phyloP scores from a whole-genome alignment of 1,139 yeast genomes.

The Kazachstania sp. region DNA sequence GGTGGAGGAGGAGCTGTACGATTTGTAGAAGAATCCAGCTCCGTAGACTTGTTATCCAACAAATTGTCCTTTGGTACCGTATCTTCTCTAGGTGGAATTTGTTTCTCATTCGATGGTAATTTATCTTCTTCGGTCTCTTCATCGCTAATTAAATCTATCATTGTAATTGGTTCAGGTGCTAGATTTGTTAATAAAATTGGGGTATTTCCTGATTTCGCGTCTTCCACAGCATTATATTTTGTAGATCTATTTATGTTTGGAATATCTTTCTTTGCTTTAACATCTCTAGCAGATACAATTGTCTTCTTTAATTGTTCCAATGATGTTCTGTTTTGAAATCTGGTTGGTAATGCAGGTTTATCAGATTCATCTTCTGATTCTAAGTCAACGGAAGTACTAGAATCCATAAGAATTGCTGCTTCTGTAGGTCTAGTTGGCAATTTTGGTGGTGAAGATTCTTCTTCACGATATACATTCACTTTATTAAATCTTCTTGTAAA shows the following conservation, averaged over 20 bases:
- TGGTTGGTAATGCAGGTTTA: not conserved
- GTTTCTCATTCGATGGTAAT: not conserved
- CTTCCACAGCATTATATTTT: not conserved
- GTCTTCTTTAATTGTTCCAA: not conserved
- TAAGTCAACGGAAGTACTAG: not conserved
- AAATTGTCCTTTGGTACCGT: not conserved
- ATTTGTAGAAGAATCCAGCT: not conserved
- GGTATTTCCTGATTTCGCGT: not conserved
- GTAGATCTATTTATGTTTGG: not conserved
- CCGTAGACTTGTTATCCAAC: not conserved
- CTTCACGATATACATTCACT: not conserved
- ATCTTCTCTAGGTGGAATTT: not conserved
- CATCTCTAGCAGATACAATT: too few species aligned
- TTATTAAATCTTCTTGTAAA: slow-evolving; percentile 4
- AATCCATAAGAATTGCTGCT: not conserved
- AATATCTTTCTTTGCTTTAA: not conserved
- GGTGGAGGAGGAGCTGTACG: slow-evolving; percentile 3
- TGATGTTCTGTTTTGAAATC: not conserved
- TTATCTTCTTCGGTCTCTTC: not conserved
- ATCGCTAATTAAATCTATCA: not conserved
- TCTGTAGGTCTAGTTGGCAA: not conserved
- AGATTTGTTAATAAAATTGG: not conserved
- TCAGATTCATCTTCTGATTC: not conserved
- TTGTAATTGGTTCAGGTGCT: not conserved
- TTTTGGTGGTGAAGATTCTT: slow-evolving; percentile 1